Conservation (phyloP, 352 stramenopile species). For the Phytophthora sp. region DNA sequence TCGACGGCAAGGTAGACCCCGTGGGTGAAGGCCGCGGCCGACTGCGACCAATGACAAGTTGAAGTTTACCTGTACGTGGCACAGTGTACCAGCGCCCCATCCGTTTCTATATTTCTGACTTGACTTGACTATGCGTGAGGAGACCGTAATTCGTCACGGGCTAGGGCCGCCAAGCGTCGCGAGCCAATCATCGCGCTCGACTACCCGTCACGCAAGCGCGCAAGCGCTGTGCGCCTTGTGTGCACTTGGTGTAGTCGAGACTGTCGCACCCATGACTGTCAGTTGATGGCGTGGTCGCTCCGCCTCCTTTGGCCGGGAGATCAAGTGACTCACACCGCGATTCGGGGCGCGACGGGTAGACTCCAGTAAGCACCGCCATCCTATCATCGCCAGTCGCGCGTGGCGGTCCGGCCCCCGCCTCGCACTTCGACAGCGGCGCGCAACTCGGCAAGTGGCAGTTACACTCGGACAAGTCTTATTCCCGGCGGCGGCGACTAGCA, state of each 20-base stretch:
- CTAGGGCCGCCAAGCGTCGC: too few species aligned
- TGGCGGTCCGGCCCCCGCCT: not conserved
- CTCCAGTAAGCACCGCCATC: not conserved
- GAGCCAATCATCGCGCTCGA: too few species aligned
- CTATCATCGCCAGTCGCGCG: not conserved
- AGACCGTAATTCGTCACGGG: too few species aligned
- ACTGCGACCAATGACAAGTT: conserved; percentile 17
- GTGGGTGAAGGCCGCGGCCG: conserved; percentile 22
- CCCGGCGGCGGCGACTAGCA: conserved; percentile 1
- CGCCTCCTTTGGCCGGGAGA: too few species aligned
- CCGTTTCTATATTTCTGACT: not conserved
- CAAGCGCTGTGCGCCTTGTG: too few species aligned
- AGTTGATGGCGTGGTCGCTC: too few species aligned
- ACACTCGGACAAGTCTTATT: not conserved
- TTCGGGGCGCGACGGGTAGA: not conserved
- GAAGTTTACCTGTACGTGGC: not conserved
- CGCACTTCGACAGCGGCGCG: not conserved
- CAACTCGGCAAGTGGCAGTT: not conserved
- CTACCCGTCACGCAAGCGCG: too few species aligned
- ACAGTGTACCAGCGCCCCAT: not conserved
- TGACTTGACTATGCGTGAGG: not conserved
- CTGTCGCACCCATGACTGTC: too few species aligned
- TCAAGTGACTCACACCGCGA: not conserved
- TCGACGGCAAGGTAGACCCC: conserved; percentile 27
- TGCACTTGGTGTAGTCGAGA: too few species aligned